Base-by-base conservation (phyloP, 306 rosid genomes). In the Senna siamea region DNA sequence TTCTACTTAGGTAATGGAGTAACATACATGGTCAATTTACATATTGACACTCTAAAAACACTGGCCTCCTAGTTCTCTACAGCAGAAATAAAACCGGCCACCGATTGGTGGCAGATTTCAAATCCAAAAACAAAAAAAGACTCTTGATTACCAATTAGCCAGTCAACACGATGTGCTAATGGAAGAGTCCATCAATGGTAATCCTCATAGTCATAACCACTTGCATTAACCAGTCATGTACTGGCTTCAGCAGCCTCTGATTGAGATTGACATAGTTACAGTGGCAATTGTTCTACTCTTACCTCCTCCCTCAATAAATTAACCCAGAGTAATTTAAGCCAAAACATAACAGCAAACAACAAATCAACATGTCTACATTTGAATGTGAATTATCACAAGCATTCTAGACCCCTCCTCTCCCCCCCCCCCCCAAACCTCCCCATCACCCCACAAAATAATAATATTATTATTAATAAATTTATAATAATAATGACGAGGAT, bases 341-440 rank as follows among this genome's bases (percentile, higher is more conserved):
- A 68, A 68, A 32, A 4, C 9, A 19, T 14, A 43, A 52, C 76
- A 61, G 22, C 30, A 76, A 26, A 26, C 30, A 73, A 59, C 0
- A 67, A 22, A 9, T 41, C 5, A 43, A n/a, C 60, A 43, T 15
- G 43, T 38, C 37, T 9, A 37, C 40, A 37, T 26, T 26, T 26
- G 11, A 62, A 20, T 18, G 56, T 11, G 37, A 72, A 77, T 17
- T 2, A 19, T 47, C 43, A 38, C n/a, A 37, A 38, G 3, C n/a
- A 40, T 28, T n/a, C 9, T 1, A 26, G 2, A 26, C 23, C 11
- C 12, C 9, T n/a, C n/a, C n/a, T n/a, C 19, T 12, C 23, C 68
- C 7, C 10, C 2, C 30, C 15, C 28, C n/a, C 20, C 10, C n/a
- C n/a, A n/a, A 10, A 60, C 23, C 40, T 37, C 40, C 40, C 40